phyloP scores from a whole-genome alignment of 1,139 yeast species.

The Candida gigantensis region DNA sequence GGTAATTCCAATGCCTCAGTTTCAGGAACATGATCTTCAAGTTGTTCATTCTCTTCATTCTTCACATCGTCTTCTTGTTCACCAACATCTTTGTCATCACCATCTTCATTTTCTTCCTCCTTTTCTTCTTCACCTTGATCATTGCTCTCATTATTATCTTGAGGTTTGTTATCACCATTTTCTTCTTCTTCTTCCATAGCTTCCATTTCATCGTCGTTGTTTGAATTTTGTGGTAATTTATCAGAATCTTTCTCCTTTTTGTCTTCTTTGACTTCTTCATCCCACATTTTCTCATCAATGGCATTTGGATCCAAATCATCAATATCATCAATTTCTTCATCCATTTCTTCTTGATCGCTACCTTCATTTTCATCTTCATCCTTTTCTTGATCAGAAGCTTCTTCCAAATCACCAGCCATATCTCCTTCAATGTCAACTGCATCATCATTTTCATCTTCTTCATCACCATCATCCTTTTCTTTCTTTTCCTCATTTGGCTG shows the following conservation, averaged over 20 bases:
- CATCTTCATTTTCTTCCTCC: conserved; percentile 34
- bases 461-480: conserved; percentile 59
- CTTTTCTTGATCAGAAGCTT: conserved; percentile 68
- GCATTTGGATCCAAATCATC: conserved; percentile 94
- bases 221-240: conserved; percentile 57
- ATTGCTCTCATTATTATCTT: conserved; percentile 30
- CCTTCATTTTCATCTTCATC: conserved; percentile 57
- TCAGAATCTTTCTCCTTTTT: conserved; percentile 75
- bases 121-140: conserved; percentile 29
- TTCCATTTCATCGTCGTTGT: conserved; percentile 61
- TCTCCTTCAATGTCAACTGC: conserved; percentile 96
- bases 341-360: conserved; percentile 62
- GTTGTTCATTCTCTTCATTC: conserved; percentile 69
- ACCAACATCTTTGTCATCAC: conserved; percentile 62
- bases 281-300: conserved; percentile 98
- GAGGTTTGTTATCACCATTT: conserved; percentile 6
- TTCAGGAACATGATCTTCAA: conserved; percentile 76
- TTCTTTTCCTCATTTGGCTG: conserved; percentile 76
- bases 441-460: conserved; percentile 61
- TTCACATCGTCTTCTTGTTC: conserved; percentile 78
- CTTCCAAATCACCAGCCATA: conserved; percentile 92
- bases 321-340: conserved; percentile 87
- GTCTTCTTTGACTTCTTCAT: conserved; percentile 80
- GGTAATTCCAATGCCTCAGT: conserved; percentile 81
- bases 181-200: conserved; percentile 58